Evolutionary conservation across 768 basidiomycete species (phyloP).

Genomic region (Russula compacta): DNA sequence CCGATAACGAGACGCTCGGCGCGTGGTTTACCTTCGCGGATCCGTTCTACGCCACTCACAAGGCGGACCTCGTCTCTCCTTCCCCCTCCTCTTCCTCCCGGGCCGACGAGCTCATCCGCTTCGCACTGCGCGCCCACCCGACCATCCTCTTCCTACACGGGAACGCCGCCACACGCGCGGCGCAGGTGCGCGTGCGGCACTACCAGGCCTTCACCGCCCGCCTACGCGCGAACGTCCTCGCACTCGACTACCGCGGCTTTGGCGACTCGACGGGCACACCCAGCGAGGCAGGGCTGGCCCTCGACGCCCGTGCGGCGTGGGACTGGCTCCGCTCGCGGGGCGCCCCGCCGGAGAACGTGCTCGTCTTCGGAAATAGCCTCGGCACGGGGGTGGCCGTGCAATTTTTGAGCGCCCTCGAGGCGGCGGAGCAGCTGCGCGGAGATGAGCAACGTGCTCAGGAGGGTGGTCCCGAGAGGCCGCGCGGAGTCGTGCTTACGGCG

Average conservation of each 20-base stretch:
- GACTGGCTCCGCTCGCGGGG: constrained; percentile 61
- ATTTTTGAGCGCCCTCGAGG: constrained; percentile 33
- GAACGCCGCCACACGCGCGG: constrained; percentile 74
- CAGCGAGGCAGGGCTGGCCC: constrained; percentile 59
- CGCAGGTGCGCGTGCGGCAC: constrained; percentile 51
- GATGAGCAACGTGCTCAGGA: neutral
- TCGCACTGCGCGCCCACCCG: constrained; percentile 49
- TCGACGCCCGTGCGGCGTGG: constrained; percentile 72
- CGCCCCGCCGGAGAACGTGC: constrained; percentile 48
- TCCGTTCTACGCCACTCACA: constrained; percentile 34
- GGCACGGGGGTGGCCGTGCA: constrained; percentile 67
- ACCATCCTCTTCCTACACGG: constrained; percentile 93
- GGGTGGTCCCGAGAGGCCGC: constrained; percentile 25
- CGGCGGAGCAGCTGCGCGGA: constrained; percentile 33
- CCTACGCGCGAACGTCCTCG: constrained; percentile 65
- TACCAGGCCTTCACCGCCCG: constrained; percentile 60
- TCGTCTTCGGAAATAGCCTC: constrained; percentile 78
- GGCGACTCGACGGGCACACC: constrained; percentile 79
- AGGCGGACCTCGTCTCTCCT: constrained; percentile 31
- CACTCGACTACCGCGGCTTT: constrained; percentile 88
- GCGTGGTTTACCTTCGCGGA: constrained; percentile 84
- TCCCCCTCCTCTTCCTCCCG: neutral
- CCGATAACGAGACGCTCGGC: constrained; percentile 73
- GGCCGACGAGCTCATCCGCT: constrained; percentile 35
- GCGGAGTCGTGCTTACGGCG: constrained; percentile 35